Percentiles rank a stretch among this genome's conserved stretches.
phyloP scores from a whole-genome alignment of 2,329 filamentous ascomycete species.

The Penicillium italicum region DNA sequence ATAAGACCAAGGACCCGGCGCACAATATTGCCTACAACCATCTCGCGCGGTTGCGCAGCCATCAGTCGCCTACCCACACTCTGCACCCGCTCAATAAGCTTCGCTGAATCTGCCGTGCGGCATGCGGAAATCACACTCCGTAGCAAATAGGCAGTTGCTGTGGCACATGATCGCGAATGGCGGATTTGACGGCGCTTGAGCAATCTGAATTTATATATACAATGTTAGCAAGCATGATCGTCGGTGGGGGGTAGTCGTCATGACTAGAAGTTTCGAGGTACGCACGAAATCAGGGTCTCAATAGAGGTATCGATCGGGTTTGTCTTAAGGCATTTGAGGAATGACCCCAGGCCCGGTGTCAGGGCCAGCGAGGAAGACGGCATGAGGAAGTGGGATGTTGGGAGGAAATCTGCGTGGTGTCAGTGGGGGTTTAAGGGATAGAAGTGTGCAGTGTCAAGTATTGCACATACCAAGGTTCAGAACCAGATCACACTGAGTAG shows the following conservation, averaged over 20 bases:
- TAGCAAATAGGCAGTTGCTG: slow-evolving; percentile 85
- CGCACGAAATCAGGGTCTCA: slow-evolving; percentile 78
- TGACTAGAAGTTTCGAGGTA: slow-evolving; percentile 15
- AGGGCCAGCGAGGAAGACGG: slow-evolving; percentile 54
- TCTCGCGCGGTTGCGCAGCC: slow-evolving; percentile 81
- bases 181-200: slow-evolving; percentile 88
- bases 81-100: slow-evolving; percentile 75
- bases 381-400: slow-evolving; percentile 46
- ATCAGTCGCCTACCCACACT: slow-evolving; percentile 73
- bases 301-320: slow-evolving; percentile 75
- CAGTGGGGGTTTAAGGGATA: background rate
- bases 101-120: slow-evolving; percentile 71
- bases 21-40: slow-evolving; percentile 92
- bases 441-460: background rate
- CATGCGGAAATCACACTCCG: slow-evolving; percentile 79
- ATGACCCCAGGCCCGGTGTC: slow-evolving; percentile 72
- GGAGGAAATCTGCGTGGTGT: slow-evolving; percentile 3
- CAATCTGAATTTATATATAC: slow-evolving; percentile 54
- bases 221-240: slow-evolving; percentile 7
- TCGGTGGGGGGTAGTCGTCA: background rate
- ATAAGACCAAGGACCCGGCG: slow-evolving; percentile 85
- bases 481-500: background rate
- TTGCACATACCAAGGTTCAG: background rate
- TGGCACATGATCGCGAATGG: slow-evolving; percentile 81
- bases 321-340: slow-evolving; percentile 73